Base-by-base conservation (phyloP, 345 rosid genomes). In the Citrus australasica region DNA sequence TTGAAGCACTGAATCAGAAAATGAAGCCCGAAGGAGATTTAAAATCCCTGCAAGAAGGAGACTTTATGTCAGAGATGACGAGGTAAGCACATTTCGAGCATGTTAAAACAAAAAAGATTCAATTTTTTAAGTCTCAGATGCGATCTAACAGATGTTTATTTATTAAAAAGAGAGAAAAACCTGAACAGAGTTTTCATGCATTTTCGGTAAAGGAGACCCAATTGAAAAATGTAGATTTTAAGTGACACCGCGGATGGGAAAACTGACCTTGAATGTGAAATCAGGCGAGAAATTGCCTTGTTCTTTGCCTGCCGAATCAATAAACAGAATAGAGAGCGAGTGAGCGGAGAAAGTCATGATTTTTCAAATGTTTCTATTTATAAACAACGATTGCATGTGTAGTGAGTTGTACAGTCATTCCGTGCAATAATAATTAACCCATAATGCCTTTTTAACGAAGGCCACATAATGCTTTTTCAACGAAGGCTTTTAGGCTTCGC, bases 31-130 rank as follows among this genome's bases (percentile, higher is more conserved):
- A 53, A 38, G 38, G 38, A 56, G 8, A 27, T 0, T 17, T 10
- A 37, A 59, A 77, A 38, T 55, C 35, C 67, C 79, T 77, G 79
- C 79, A 68, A 77, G 59, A 67, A 67, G 21, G 7, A 40, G 42
- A 13, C 59, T 42, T 27, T 1, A 5, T 25, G 38, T 77, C 59
- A 68, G 68, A 74, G 25, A 61, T 42, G 17, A 38, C 37, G 2
- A 7, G 30, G 19, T 3, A 35, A 60, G 28, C 37, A 56, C 56
- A 37, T 8, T 67, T 58, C 11, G 10, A 24, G 22, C 56, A 2
- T 68, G 65, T 27, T 68, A 17, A 38, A 11, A 10, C 27, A 67
- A 56, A 25, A 53, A 24, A 17, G 25, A 7, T 24, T 33, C 22
- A 48, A 14, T 55, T 17, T 35, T 13, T 25, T 51, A 3, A 60